Base-by-base conservation (phyloP, 2,329 filamentous ascomycete genomes). In the Ceratocystiopsis minuta region DNA sequence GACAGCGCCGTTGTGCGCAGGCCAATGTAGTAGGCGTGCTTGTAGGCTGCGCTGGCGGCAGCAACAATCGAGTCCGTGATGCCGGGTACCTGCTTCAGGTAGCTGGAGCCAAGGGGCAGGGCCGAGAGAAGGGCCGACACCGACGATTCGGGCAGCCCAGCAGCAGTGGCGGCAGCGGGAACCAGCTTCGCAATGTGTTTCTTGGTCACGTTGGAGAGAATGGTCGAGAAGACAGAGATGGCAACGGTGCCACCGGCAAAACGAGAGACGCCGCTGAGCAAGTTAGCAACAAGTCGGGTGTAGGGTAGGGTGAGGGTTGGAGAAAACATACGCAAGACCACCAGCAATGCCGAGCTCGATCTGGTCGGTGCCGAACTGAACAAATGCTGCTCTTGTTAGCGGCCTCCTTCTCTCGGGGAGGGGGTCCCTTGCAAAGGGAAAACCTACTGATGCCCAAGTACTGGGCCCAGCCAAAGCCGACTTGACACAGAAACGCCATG, bases 341-440 rank as follows among this genome's bases (percentile, higher is more conserved):
- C 62, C 62, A 35, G 55, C 56, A 14, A 64, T 59, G 14, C 65
- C 65, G 0, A 68, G 56, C 39, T 67, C 62, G 16, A 61, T 57
- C 45, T 69, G 66, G 20, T 63, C 58, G 3, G 65, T 63, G n/a
- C 64, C 65, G 44, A 67, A 60, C 49, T 68, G 65, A 6, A 61
- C 64, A 45, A 64, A 61, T 2, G 65, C 62, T 28, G 24, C 24
- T 28, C 24, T 4, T 28, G 24, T 28, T 28, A 28, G 24, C 24
- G 5, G 24, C 11, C 9, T 6, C 7, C 20, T 20, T 20, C 7
- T 7, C 20, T n/a, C n/a, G n/a, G n/a, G n/a, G n/a, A n/a, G n/a
- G n/a, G n/a, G n/a, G n/a, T n/a, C n/a, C n/a, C n/a, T n/a, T n/a
- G n/a, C n/a, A n/a, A n/a, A n/a, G n/a, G 20, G 7, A 4, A 20